Evolutionary conservation across 1,139 yeast genomes (phyloP), one percentile per base, ranked within the genome.

Genomic region (Torulaspora globosa): DNA sequence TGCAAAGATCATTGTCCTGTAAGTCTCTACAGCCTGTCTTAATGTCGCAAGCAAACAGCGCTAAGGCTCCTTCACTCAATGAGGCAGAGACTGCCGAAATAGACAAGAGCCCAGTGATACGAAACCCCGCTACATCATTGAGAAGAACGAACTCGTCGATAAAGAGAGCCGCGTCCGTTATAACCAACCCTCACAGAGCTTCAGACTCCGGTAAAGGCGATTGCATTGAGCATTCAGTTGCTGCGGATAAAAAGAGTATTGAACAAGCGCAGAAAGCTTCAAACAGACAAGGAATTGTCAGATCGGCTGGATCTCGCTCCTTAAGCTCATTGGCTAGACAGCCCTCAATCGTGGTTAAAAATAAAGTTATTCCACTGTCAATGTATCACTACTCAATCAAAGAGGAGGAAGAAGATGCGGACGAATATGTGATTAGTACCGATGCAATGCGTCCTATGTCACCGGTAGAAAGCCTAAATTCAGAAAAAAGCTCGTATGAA

Each of bases 101-200:
- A 16, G 31, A 42, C 23, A 12, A 44, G 23, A 37, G 41, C 9
- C 27, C 28, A 24, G 23, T 39, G 18, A 26, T 34, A 14, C 41
- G 37, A 15, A 44, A 39, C 14, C 47, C 51, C 11, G 46, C 54
- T 1, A 43, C 59, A 1, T 59, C 68, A 7, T 46, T 65, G 38
- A 55, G 67, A 47, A 56, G 69, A 26, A 61, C 68, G 0, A 61
- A 63, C 10, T 64, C 69, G 0, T 63, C 67, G 3, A 64, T 65
- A 12, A 63, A 61, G 46, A 56, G 69, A 44, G 69, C 68, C 7
- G 68, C 67, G 3, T 63, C 69, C 1, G 58, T 56, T 2, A 51
- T 63, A 27, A 58, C 57, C 9, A 46, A 50, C 21, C 44, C 44
- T 27, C 36, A 28, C 28, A n/a, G 36, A 10, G 41, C 32, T 6